A percentile compares a stretch with the other conserved stretches of the same genome.
These are phyloP conservation scores for Narthecium ossifragum DNA, from an alignment of 106 monocot genomes.

Conservation along the genomic window DNA sequence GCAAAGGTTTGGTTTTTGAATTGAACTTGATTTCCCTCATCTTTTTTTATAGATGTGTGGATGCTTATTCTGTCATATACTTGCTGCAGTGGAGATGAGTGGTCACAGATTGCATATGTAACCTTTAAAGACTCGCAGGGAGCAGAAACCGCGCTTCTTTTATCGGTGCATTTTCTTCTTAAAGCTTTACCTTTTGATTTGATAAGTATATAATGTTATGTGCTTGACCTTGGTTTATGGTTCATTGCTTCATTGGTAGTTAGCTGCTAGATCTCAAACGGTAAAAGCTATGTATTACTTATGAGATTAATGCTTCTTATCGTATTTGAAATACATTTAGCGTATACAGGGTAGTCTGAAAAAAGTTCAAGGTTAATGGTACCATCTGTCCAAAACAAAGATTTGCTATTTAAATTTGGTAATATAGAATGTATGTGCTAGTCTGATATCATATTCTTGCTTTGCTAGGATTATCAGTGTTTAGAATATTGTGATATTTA, in stretches of 20 bases:
- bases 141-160: conserved; percentile 34
- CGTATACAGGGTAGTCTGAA: no score
- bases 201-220: not conserved
- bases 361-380: no score
- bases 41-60: not conserved
- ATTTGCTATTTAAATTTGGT: no score
- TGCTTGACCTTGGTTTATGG: not conserved
- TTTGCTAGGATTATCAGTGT: not conserved
- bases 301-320: not conserved
- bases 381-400: no score
- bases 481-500: not conserved
- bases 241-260: not conserved
- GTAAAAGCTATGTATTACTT: not conserved
- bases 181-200: not conserved
- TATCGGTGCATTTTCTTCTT: conserved; percentile 17
- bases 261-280: not conserved
- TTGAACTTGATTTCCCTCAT: not conserved
- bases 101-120: conserved; percentile 30
- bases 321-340: not conserved
- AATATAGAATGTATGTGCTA: no score
- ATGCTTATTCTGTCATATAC: not conserved
- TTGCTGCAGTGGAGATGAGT: conserved; percentile 33
- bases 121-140: conserved; percentile 42
- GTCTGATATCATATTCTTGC: no score
- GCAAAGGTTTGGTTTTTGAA: not conserved